phyloP scores from a whole-genome alignment of 257 asterid genomes.

The Handroanthus guayacan region DNA sequence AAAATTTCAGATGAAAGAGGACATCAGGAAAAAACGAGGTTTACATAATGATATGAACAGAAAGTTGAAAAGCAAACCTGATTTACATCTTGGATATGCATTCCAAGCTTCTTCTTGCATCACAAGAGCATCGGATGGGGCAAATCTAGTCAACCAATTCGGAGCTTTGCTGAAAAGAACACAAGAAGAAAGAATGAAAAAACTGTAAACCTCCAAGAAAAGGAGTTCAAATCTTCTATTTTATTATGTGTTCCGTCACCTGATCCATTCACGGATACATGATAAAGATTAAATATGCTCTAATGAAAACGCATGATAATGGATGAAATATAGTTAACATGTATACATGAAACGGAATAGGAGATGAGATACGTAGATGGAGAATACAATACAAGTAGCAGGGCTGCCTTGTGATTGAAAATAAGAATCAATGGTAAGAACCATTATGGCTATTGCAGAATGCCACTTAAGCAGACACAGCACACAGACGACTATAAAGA shows the following conservation, averaged over 20 bases:
- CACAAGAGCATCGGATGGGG: conserved; percentile 82
- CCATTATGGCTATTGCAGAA: background rate
- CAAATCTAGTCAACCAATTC: conserved; percentile 77
- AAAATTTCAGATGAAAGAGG: conserved; percentile 19
- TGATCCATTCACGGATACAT: too few relatives aligned
- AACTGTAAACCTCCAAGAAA: background rate
- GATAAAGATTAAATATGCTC: too few relatives aligned
- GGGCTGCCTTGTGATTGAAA: background rate
- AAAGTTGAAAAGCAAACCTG: conserved; percentile 50
- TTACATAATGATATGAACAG: conserved; percentile 4
- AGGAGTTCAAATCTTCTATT: too few relatives aligned
- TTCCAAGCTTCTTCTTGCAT: conserved; percentile 99
- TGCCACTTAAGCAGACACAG: background rate
- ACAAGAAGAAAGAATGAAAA: conserved; percentile 9
- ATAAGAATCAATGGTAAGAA: background rate
- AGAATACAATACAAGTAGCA: too few relatives aligned
- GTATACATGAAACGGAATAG: too few relatives aligned
- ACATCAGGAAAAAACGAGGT: background rate
- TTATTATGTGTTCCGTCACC: too few relatives aligned
- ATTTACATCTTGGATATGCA: conserved; percentile 83
- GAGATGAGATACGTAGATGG: too few relatives aligned
- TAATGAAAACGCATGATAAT: too few relatives aligned
- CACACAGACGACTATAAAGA: background rate
- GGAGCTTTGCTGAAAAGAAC: conserved; percentile 78
- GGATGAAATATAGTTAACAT: too few relatives aligned